Evolutionary conservation across 257 asterid genomes (phyloP), one percentile per base, ranked within the genome.

Genomic region (Gardenia jasminoides): DNA sequence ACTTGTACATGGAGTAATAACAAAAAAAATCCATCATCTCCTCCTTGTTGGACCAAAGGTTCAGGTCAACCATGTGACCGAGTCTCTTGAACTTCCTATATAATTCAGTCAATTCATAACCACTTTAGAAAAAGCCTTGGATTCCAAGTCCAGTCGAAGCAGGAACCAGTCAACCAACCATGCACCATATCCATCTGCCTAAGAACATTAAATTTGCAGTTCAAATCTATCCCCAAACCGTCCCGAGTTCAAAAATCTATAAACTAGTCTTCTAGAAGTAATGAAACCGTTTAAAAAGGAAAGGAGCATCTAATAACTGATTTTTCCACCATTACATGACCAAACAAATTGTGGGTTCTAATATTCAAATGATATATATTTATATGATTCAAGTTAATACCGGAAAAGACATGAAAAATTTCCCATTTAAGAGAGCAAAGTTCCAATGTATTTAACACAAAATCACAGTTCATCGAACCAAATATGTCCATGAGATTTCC

Each of bases 31-130:
- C 79, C 48, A 73, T 59, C 31, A 73, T 67, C 61, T 36, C 82
- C 72, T 74, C 83, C 33, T 76, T 11, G 19, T 77, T 82, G 78
- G 81, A 83, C 82, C 26, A 78, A 36, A 86, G 80, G 80, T 78
- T 86, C 91, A 84, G 91, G 92, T 88, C 91, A 88, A 87, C 82
- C 94, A 84, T 82, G 92, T 86, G 96, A 88, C 92, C 78, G 26
- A 26, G 72, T 80, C 72, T 86, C 74, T 77, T 80, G 69, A 83
- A 84, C 82, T 80, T 79, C 80, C 48, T 69, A 72, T 43, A 10
- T 80, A 68, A 67, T 82, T 62, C 66, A 74, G 84, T 81, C 83
- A 79, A 75, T 81, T 82, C 82, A 52, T 79, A 79, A 83, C 80
- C 79, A 78, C 85, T 73, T 80, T 75, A 74, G 56, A 67, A 44